Base-by-base conservation (phyloP, 2,329 filamentous ascomycete genomes). In the Aspergillus neotritici region DNA sequence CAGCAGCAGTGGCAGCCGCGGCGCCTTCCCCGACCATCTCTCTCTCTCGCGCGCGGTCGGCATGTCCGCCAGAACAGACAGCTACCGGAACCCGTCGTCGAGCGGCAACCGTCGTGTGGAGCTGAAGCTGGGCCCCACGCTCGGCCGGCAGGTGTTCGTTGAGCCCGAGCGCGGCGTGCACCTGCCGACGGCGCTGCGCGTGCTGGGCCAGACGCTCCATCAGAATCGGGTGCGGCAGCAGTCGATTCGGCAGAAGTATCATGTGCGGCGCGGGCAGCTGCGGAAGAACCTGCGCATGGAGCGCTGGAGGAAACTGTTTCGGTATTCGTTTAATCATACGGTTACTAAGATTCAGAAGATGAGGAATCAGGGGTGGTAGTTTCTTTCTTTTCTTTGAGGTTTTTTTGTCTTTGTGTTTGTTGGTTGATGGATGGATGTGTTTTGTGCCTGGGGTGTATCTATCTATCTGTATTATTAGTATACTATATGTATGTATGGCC, bases 321-420 rank as follows among this genome's bases (percentile, higher is more conserved):
- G 64, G 51, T 65, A 62, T 38, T 70, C 68, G 10, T 73, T 72
- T 51, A 47, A 63, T 43, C 52, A 61, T 34, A 71, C 69, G 43
- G 65, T 71, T 47, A 51, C 43, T 33, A 64, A 64, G 55, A 68
- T 72, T 43, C 55, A 69, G 52, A 61, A 61, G 41, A 69, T 73
- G 68, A 65, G 65, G 50, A 59, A 58, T 14, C 70, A 73, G 58
- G 70, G 70, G 10, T 73, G 70, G 70, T 73, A 62, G 49, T 31
- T 37, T 25, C 30, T 33, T 2, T 41, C 10, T 16, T 8, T 15
- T 11, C 15, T 40, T 39, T 9, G 0, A n/a, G 33, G 33, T 9
- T 17, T 8, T 38, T 15, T 39, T 30, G 35, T 41, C 16, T 13
- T 41, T n/a, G 29, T 16, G 32, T 16, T 31, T 39, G 41, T 34